A percentile compares a stretch with the other conserved stretches of the same genome.
Conservation (phyloP, 2,329 filamentous ascomycete genomes). For the Acephala macrosclerotiorum region DNA sequence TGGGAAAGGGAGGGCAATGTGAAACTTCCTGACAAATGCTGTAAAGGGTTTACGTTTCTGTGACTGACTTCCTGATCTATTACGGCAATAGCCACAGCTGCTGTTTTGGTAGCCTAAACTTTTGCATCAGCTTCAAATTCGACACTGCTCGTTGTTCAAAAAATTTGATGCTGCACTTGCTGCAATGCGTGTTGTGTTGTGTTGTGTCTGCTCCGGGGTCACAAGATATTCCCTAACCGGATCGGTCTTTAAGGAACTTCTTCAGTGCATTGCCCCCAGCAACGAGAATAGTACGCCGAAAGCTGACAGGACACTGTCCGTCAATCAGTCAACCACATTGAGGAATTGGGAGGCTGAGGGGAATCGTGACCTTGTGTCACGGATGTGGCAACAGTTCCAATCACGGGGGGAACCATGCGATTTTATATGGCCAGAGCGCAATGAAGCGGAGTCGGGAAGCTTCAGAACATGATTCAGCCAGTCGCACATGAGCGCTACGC, state of each 20-base stretch:
- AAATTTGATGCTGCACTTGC: conserved; percentile 1
- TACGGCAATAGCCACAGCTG: conserved; percentile 43
- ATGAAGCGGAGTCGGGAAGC: conserved; percentile 1
- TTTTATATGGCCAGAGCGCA: neutral
- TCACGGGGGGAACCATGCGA: conserved; percentile 6
- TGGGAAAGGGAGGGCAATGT: conserved; percentile 2
- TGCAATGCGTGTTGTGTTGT: conserved; percentile 10
- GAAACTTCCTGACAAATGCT: conserved; percentile 20
- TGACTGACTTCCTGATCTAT: conserved; percentile 42
- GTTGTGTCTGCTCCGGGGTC: neutral
- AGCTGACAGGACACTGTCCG: neutral
- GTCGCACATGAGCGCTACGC: neutral
- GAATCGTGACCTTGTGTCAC: neutral
- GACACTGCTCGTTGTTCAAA: neutral
- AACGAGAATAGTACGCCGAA: neutral
- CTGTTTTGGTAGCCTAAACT: conserved; percentile 39
- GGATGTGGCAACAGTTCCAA: neutral
- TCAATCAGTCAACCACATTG: conserved; percentile 15
- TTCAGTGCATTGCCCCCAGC: neutral
- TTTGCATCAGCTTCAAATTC: neutral
- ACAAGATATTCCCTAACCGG: neutral
- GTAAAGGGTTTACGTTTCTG: conserved; percentile 33
- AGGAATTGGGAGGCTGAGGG: conserved; percentile 2
- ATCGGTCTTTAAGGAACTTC: neutral
- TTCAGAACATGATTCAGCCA: conserved; percentile 1